A percentile compares a stretch with the other conserved stretches of the same genome.
Conservation (phyloP, 176 grass and related monocot species). For the sorghum (Sorghum bicolor) region Sorghum_bicolor_NCBIv3 NC_012871.2:74755001-74755500, state of each 20-base stretch:
- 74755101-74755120: background rate
- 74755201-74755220: background rate
- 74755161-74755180: background rate
- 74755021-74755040: slow-evolving; percentile 9
- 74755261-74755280: background rate
- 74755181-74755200: background rate
- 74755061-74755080: background rate
- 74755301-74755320: background rate
- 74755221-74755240: background rate
- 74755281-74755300: background rate
- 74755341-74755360: background rate
- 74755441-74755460: background rate
- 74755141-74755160: background rate
- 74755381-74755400: background rate
- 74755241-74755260: background rate
- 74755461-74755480: background rate
- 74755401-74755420: background rate
- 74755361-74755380: background rate
- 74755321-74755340: background rate
- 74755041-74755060: background rate
- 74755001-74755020: background rate
- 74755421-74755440: background rate
- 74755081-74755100: background rate
- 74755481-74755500: background rate
- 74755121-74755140: background rate